Evolutionary conservation across 2,329 filamentous ascomycete genomes (phyloP), one percentile per base, ranked within the genome.

Genomic region (Venturia effusa): DNA sequence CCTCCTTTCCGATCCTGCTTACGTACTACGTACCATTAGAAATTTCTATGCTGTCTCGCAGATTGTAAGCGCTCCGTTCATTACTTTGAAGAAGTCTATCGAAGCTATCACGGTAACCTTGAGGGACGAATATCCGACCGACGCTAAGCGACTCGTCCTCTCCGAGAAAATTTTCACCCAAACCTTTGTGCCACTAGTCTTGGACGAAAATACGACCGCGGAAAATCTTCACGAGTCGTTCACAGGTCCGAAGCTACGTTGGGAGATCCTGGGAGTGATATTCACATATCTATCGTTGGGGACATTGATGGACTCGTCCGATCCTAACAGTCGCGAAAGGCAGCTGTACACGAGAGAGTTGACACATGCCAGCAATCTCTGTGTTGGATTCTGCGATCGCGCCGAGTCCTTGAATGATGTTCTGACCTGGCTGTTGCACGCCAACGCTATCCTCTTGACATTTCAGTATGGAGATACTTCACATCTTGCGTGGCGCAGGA

Each of bases 401-500:
- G 45, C 61, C 22, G 61, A 63, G 61, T 63, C 61, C n/a, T 41
- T 63, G 13, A 63, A 63, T 27, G 61, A 63, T 27, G 15, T 63
- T 51, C 37, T 63, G 3, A 32, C 51, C 34, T 63, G 61, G 61
- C 19, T 63, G 15, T 57, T 63, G 22, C 45, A 54, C n/a, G 48
- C 24, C 11, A 63, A 57, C n/a, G 45, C 45, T 3, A 63, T 63
- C 19, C 48, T 63, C 11, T 17, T 63, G 4, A 63, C 61, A 7
- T 63, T 63, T 40, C 61, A 57, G 19, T 63, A 63, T 24, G 61
- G 61, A 10, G 61, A 63, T 40, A 39, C 61, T 39, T 51, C 40
- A 37, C 71, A 72, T 57, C 68, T 69, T 17, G 71, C 68, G 41
- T 69, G 73, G 70, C 69, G 74, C 70, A 69, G 74, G 70, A 59